Conservation (phyloP, 2,329 filamentous ascomycete genomes). For the Phialocephala subalpina region DNA sequence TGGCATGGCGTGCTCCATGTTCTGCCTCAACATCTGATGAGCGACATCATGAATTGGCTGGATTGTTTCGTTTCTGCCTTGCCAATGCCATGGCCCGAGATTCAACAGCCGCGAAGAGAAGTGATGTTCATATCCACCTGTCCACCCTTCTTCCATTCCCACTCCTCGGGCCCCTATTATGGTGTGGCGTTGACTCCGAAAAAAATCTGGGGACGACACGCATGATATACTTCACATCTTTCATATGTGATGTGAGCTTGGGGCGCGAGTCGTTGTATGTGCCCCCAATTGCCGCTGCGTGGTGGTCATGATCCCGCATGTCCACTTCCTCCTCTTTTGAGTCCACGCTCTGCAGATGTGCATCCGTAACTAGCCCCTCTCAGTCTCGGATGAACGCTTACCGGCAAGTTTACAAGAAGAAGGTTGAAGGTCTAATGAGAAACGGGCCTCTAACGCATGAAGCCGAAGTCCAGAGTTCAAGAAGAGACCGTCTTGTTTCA, state of each 20-base stretch:
- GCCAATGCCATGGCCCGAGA: background rate
- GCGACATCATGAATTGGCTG: background rate
- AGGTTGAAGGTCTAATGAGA: slow-evolving; percentile 13
- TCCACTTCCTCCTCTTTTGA: background rate
- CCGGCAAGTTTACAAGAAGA: slow-evolving; percentile 15
- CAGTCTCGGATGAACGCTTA: slow-evolving; percentile 33
- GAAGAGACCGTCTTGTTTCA: slow-evolving; percentile 23
- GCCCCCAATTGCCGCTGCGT: slow-evolving; percentile 6
- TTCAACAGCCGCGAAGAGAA: background rate
- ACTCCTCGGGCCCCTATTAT: slow-evolving; percentile 14
- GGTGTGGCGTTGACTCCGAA: slow-evolving; percentile 10
- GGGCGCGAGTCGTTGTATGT: background rate
- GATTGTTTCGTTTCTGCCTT: background rate
- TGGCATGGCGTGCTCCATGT: background rate
- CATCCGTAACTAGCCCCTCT: background rate
- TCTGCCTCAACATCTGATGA: background rate
- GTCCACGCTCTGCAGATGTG: background rate
- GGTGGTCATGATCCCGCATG: background rate
- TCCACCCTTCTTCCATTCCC: background rate
- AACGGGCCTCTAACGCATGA: slow-evolving; percentile 30
- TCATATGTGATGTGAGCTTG: background rate
- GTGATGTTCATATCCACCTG: background rate
- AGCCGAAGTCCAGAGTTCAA: slow-evolving; percentile 18
- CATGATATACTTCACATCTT: slow-evolving; percentile 10
- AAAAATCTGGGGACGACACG: slow-evolving; percentile 31